These are phyloP conservation scores for Cercospora nicotianae DNA, from an alignment of 2,329 filamentous ascomycete species.

Conservation along the genomic window DNA sequence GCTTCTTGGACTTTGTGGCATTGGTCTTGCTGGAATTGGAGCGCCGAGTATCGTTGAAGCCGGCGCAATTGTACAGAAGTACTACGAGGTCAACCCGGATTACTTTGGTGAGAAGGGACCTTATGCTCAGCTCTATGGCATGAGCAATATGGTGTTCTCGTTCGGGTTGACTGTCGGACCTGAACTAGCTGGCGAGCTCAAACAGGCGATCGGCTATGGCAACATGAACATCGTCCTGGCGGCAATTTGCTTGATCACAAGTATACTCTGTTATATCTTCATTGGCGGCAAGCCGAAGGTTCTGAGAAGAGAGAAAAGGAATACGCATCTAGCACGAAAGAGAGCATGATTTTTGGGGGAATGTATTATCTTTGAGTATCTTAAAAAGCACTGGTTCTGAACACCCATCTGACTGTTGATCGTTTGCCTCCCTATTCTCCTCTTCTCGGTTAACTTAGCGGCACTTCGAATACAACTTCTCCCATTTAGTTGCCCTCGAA, in stretches of 20 bases:
- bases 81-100: slow-evolving; percentile 55
- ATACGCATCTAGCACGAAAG: slow-evolving; percentile 21
- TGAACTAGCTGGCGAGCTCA: slow-evolving; percentile 55
- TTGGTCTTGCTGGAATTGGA: slow-evolving; percentile 56
- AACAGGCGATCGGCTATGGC: slow-evolving; percentile 56
- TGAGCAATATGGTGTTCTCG: slow-evolving; percentile 64
- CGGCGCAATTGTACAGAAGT: slow-evolving; percentile 56
- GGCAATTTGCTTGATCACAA: slow-evolving; percentile 47
- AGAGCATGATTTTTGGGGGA: slow-evolving; percentile 4
- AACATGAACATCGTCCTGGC: slow-evolving; percentile 58
- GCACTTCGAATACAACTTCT: too few species aligned
- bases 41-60: slow-evolving; percentile 59
- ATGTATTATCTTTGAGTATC: background rate
- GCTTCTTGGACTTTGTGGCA: slow-evolving; percentile 50
- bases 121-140: slow-evolving; percentile 65
- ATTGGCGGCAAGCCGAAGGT: slow-evolving; percentile 48
- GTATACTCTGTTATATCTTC: slow-evolving; percentile 47
- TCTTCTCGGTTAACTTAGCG: background rate
- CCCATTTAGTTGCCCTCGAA: too few species aligned
- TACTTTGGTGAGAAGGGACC: slow-evolving; percentile 59
- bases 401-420: too few species aligned
- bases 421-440: background rate
- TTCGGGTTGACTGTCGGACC: slow-evolving; percentile 62
- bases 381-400: background rate
- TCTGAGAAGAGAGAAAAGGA: slow-evolving; percentile 22